A percentile compares a stretch with the other conserved stretches of the same genome.
Conservation (phyloP, 352 stramenopile genomes). For the Pythium biforme region DNA sequence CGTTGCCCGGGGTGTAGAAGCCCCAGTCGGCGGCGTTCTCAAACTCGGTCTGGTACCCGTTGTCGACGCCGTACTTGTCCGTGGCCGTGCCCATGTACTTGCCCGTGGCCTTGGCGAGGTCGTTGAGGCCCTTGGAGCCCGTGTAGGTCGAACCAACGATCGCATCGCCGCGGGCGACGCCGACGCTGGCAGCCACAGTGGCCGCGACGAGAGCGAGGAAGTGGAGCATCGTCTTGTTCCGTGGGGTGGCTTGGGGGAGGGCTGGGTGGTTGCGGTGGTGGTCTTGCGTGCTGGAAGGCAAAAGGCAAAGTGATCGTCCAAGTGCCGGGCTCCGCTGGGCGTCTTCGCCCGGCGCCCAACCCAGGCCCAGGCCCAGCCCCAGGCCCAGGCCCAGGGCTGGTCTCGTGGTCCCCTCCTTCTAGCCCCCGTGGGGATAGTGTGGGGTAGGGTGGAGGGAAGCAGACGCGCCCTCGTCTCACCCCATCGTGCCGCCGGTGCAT, state of each 20-base stretch:
- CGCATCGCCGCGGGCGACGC: not conserved
- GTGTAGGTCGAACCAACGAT: not conserved
- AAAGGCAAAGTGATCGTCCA: not conserved
- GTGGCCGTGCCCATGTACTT: constrained; percentile 3
- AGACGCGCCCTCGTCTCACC: no score
- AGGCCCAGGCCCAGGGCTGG: no score
- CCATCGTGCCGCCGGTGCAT: no score
- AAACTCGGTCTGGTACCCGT: not conserved
- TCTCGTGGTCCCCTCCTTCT: no score
- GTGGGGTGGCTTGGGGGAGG: not conserved
- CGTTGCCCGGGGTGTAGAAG: not conserved
- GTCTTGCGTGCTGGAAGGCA: not conserved
- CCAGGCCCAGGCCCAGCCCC: no score
- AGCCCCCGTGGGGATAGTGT: no score
- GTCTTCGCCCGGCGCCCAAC: no score
- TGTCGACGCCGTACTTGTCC: not conserved
- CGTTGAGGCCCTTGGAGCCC: not conserved
- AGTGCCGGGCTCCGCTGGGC: no score
- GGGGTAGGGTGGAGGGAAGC: no score
- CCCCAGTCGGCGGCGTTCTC: not conserved
- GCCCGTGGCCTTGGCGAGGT: not conserved
- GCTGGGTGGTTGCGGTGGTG: no score
- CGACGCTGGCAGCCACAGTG: not conserved
- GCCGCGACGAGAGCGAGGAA: not conserved
- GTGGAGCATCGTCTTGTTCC: not conserved